Conservation (phyloP, 345 rosid species). For the Syzygium aromaticum region DNA sequence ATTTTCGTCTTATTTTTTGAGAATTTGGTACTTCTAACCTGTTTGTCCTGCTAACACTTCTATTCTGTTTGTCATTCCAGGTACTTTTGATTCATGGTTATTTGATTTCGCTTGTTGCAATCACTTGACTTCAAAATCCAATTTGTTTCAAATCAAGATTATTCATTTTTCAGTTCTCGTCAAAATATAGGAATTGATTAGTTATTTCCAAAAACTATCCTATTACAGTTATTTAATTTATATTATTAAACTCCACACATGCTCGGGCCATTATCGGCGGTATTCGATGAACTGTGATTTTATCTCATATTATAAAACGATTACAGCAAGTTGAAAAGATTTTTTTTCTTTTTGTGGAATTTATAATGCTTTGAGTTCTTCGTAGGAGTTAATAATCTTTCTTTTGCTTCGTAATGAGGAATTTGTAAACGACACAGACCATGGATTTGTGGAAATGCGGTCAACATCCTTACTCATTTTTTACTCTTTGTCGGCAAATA, state of each 20-base stretch:
- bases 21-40: background rate
- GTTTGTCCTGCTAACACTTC: background rate
- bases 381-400: background rate
- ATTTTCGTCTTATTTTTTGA: background rate
- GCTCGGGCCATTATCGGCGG: background rate
- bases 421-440: background rate
- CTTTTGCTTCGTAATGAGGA: background rate
- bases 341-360: too few species aligned
- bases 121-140: background rate
- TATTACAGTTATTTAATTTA: background rate
- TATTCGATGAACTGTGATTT: too few species aligned
- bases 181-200: background rate
- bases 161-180: background rate
- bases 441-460: background rate
- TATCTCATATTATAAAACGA: too few species aligned
- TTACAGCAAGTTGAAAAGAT: too few species aligned
- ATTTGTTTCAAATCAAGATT: background rate
- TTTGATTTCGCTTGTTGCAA: background rate
- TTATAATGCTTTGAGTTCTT: background rate
- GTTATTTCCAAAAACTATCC: constrained; percentile 10
- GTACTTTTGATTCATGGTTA: background rate
- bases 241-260: too few species aligned
- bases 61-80: background rate
- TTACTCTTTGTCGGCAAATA: too few species aligned
- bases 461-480: too few species aligned